Base-by-base conservation (phyloP, 2,329 filamentous ascomycete species). In the Monilinia fructicola region DNA sequence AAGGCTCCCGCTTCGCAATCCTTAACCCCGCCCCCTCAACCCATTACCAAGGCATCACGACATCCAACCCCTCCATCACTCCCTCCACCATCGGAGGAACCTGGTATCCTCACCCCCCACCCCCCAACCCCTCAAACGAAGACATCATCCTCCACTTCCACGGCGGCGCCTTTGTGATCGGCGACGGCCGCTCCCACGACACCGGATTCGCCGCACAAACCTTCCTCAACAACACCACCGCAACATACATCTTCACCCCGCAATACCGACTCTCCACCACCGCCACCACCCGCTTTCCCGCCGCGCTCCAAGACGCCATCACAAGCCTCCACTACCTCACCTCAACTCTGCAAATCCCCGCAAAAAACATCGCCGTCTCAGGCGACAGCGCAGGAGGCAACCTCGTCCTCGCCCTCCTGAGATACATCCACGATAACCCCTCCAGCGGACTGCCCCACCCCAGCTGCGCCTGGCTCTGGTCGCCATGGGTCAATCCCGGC, bases 311-410 rank as follows among this genome's bases (percentile, higher is more conserved):
- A 72, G 83, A 85, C 70, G 76, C 75, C 3, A 68, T 85, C 54
- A 79, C 82, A 0, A 70, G 77, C 4, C 84, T 83, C 70, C 71
- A 79, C 9, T 80, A 83, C 72, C 67, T 82, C 14, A 72, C 78
- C n/a, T 74, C 75, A 5, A 65, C 50, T 0, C 71, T 81, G 18
- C 68, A 74, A 0, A 77, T 84, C 53, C 71, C 79, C 0, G 70
- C 81, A 0, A 60, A 68, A 0, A 75, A 79, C 44, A 81, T 84
- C 65, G 74, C 80, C 0, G 21, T 85, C 0, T 79, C 77, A 0
- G 83, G 83, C 6, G 83, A 85, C 71, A 81, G 79, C 44, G 82
- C 83, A 0, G 83, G 83, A 64, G 82, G 74, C 0, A 83, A 84
- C 69, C 73, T 81, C 14, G 76, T 74, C 0, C 76, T 83, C 28